These are phyloP conservation scores for Saitozyma sp. DNA, from an alignment of 768 basidiomycete species.

Conservation along the genomic window DNA sequence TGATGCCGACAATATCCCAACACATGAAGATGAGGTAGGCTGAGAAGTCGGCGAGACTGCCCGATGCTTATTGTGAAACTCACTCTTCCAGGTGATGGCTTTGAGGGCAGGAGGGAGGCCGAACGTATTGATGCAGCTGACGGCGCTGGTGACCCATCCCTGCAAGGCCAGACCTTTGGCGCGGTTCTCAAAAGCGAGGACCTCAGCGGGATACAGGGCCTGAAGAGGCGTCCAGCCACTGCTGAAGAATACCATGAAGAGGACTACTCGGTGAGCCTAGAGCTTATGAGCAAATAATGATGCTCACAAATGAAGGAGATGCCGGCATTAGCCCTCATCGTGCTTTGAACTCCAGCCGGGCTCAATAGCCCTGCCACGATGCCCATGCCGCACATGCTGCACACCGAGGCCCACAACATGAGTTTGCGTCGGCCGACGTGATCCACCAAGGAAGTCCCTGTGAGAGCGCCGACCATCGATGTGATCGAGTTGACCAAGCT, in stretches of 20 bases:
- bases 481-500: conserved; percentile 62
- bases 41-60: conserved; percentile 27
- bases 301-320: conserved; percentile 57
- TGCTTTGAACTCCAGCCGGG: conserved; percentile 48
- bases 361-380: conserved; percentile 60
- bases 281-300: conserved; percentile 20
- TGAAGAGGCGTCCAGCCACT: conserved; percentile 65
- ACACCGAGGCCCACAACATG: conserved; percentile 55
- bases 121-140: conserved; percentile 49
- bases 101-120: conserved; percentile 27
- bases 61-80: conserved; percentile 1
- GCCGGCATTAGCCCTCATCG: conserved; percentile 58
- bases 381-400: conserved; percentile 55
- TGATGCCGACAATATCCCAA: conserved; percentile 60
- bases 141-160: conserved; percentile 56
- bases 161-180: conserved; percentile 61
- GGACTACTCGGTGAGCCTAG: too few species aligned
- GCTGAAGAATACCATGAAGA: conserved; percentile 55
- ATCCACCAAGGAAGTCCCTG: conserved; percentile 57
- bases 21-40: conserved; percentile 60
- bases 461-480: conserved; percentile 55
- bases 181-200: conserved; percentile 59
- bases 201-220: conserved; percentile 60
- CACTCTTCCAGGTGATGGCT: conserved; percentile 21
- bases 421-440: conserved; percentile 59